Evolutionary conservation across 2,329 filamentous ascomycete genomes (phyloP).

Genomic region (Balansia obtecta): DNA sequence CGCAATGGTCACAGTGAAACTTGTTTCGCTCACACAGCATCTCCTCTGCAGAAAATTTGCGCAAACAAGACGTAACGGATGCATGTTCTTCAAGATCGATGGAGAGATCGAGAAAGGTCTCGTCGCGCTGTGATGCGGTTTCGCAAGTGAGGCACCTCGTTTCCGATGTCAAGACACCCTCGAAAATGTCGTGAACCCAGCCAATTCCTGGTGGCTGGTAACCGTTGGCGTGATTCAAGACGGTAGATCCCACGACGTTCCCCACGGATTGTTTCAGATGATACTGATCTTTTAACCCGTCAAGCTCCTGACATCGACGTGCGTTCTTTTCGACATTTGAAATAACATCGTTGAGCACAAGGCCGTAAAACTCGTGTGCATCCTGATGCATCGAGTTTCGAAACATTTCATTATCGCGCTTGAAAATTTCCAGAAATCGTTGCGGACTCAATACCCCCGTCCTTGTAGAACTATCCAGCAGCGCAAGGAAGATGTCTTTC

Average conservation of each 20-base stretch:
- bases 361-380: constrained; percentile 90
- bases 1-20: constrained; percentile 96
- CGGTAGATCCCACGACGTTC: constrained; percentile 19
- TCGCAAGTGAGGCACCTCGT: constrained; percentile 95
- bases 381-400: constrained; percentile 96
- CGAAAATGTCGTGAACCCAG: constrained; percentile 96
- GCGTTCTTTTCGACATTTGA: constrained; percentile 86
- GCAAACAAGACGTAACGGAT: constrained; percentile 87
- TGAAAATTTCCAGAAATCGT: constrained; percentile 86
- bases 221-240: constrained; percentile 26
- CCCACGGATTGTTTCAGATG: constrained; percentile 40
- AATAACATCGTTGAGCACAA: constrained; percentile 92
- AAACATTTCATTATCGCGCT: constrained; percentile 94
- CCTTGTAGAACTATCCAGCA: constrained; percentile 68
- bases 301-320: constrained; percentile 44
- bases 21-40: constrained; percentile 98
- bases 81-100: constrained; percentile 93
- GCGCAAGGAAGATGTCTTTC: constrained; percentile 89
- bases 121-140: constrained; percentile 86
- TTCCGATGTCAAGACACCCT: constrained; percentile 88
- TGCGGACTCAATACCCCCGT: constrained; percentile 87
- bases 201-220: constrained; percentile 52
- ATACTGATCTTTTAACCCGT: constrained; percentile 26
- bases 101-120: constrained; percentile 89
- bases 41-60: constrained; percentile 94